Evolutionary conservation across 1,284 basidiomycete species (phyloP).

Genomic region (Grifola frondosa): DNA sequence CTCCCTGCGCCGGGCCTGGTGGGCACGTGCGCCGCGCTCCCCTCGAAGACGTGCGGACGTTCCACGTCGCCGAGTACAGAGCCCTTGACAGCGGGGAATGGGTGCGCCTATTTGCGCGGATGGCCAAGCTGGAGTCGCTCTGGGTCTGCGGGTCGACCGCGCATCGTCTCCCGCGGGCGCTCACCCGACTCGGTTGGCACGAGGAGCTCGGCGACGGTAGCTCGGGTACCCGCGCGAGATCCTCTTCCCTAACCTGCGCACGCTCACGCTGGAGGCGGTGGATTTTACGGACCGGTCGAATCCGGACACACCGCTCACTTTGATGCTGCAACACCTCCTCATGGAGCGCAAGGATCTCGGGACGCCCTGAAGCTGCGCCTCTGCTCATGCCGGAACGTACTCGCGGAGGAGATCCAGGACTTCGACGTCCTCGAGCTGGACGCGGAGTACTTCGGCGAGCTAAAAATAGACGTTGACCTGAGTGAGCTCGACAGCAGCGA

Average conservation of each 20-base stretch:
- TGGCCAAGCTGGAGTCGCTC: conserved; percentile 1
- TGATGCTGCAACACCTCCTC: conserved; percentile 7
- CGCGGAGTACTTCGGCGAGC: conserved; percentile 6
- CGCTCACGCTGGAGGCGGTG: conserved; percentile 9
- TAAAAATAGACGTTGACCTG: conserved; percentile 9
- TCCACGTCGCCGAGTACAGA: conserved; percentile 6
- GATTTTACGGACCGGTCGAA: conserved; percentile 4
- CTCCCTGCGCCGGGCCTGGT: too few species aligned
- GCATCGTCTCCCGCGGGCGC: conserved; percentile 4
- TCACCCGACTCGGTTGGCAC: too few species aligned
- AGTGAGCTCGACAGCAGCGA: conserved; percentile 5
- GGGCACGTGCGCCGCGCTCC: conserved; percentile 2
- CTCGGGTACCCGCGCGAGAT: not conserved
- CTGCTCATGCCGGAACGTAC: conserved; percentile 7
- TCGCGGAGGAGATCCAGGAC: conserved; percentile 9
- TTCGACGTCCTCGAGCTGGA: conserved; percentile 4
- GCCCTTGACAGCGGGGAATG: conserved; percentile 4
- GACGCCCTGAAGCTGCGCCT: conserved; percentile 2
- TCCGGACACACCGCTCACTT: conserved; percentile 5
- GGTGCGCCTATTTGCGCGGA: conserved; percentile 4
- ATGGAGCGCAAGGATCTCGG: conserved; percentile 2
- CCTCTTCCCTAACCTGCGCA: conserved; percentile 7
- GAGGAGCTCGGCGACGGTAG: too few species aligned
- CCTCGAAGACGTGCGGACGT: conserved; percentile 1
- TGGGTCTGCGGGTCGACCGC: conserved; percentile 8